These are phyloP conservation scores for Aspergillus ochraceus DNA, from an alignment of 2,329 filamentous ascomycete species.

Conservation along the genomic window DNA sequence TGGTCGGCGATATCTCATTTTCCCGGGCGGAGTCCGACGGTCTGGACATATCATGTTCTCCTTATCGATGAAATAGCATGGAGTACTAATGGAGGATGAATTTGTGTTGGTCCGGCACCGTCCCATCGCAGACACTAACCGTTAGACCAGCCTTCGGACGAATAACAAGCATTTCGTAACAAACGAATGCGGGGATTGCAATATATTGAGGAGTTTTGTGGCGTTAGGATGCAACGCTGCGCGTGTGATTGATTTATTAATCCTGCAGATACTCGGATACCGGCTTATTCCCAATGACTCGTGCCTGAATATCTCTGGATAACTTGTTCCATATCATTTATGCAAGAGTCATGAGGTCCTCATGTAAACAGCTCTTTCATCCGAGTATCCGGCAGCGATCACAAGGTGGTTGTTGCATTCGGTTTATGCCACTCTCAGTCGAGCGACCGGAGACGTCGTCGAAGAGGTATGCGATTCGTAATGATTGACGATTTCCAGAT, in stretches of 20 bases:
- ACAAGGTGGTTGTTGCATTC: no score
- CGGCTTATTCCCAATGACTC: neutral
- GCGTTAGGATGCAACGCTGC: neutral
- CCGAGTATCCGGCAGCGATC: no score
- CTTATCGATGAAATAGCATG: no score
- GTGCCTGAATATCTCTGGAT: neutral
- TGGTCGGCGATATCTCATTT: neutral
- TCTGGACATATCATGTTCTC: neutral
- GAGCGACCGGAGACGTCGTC: no score
- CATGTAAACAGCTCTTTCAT: no score
- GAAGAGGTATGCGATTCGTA: no score
- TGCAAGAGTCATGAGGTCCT: no score
- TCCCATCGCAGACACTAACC: no score
- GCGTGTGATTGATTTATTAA: neutral
- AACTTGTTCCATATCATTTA: neutral
- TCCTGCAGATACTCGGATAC: neutral
- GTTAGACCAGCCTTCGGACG: neutral
- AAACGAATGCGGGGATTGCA: neutral
- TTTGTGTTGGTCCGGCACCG: no score
- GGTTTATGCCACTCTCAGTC: no score
- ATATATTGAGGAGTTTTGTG: neutral
- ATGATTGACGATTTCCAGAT: no score
- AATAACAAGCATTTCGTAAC: constrained; percentile 4
- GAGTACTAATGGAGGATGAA: no score
- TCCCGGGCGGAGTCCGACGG: neutral